Conservation (phyloP, 108 stramenopile species). For the Cyclotella choctawhatcheeana region DNA sequence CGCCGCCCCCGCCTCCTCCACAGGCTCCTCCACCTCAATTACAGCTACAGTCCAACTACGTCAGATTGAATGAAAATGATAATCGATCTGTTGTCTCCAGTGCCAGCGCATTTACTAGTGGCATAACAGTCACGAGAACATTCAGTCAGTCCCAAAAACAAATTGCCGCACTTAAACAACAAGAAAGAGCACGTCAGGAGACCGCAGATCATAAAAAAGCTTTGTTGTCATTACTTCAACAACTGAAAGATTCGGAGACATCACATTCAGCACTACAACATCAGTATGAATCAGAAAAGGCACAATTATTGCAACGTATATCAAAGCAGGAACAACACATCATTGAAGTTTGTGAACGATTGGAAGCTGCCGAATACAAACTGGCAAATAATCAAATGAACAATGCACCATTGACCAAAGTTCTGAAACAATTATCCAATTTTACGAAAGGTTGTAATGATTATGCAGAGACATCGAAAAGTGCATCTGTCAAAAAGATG, state of each 20-base stretch:
- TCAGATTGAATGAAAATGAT: conserved; percentile 13
- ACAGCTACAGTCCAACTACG: not conserved
- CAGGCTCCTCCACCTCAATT: not conserved
- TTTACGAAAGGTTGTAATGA: conserved; percentile 40
- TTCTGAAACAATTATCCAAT: conserved; percentile 25
- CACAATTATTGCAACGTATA: not conserved
- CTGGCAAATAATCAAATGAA: not conserved
- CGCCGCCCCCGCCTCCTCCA: conserved; percentile 7
- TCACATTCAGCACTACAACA: not conserved
- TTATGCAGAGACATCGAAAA: conserved; percentile 11
- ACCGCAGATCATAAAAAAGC: conserved; percentile 24
- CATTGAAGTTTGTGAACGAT: not conserved
- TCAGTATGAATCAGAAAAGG: conserved; percentile 3
- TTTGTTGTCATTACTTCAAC: conserved; percentile 22
- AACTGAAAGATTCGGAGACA: conserved; percentile 27
- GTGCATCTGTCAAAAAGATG: conserved; percentile 51
- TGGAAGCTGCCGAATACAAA: not conserved
- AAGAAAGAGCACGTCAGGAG: not conserved
- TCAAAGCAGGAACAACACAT: conserved; percentile 13
- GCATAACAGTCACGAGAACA: conserved; percentile 5
- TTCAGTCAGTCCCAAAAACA: not conserved
- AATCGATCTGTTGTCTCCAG: not conserved
- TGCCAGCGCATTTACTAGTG: not conserved
- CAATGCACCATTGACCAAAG: conserved; percentile 9
- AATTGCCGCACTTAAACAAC: not conserved